phyloP scores from a whole-genome alignment of 108 stramenopile genomes.

The Cylindrotheca fusiformis region DNA sequence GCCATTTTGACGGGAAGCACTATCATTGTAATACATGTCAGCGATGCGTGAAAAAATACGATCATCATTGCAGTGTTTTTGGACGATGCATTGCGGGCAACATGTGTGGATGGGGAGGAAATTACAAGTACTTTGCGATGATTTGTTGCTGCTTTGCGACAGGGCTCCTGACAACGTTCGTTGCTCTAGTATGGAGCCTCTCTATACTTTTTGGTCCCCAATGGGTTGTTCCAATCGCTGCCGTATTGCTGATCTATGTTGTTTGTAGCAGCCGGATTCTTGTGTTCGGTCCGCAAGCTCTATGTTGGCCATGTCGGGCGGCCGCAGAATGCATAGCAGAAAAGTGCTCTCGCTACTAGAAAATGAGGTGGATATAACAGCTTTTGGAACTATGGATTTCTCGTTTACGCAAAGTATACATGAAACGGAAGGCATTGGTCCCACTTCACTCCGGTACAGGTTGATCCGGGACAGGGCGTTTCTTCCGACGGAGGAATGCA shows the following conservation, averaged over 20 bases:
- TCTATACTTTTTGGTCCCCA: conserved; percentile 4
- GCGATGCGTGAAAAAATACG: conserved; percentile 16
- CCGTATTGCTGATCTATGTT: background rate
- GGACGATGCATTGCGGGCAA: conserved; percentile 18
- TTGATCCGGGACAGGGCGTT: no score
- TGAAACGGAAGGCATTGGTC: no score
- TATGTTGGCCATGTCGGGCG: background rate
- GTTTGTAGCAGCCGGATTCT: background rate
- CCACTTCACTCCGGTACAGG: no score
- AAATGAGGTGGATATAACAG: background rate
- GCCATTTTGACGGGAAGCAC: background rate
- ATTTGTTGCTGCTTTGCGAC: background rate
- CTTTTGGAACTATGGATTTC: background rate
- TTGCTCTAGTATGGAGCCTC: conserved; percentile 9
- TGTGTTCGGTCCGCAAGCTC: background rate
- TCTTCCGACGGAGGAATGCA: background rate
- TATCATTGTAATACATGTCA: conserved; percentile 10
- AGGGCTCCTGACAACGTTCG: conserved; percentile 3
- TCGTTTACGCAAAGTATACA: no score
- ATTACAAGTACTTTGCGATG: background rate
- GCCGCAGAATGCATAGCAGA: background rate
- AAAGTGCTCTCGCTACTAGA: background rate
- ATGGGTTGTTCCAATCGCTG: conserved; percentile 6
- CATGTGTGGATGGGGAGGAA: background rate
- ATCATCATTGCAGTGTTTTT: conserved; percentile 26